Evolutionary conservation across 305 asterid species (phyloP).

Genomic region (Caryopteris hybrid): DNA sequence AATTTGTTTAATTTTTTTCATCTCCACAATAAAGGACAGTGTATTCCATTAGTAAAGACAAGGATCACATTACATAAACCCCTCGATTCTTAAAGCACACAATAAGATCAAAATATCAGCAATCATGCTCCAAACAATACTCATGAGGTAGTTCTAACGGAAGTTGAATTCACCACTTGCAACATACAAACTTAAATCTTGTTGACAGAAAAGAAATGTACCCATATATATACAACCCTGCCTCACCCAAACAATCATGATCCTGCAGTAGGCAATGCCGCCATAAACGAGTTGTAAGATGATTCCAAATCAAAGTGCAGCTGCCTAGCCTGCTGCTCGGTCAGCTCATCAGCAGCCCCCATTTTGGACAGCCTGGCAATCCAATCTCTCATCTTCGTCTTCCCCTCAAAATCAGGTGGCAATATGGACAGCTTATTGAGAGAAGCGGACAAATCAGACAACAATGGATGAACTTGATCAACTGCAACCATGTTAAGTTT

Average conservation of each 20-base stretch:
- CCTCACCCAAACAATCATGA: conserved; percentile 33
- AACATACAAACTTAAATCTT: conserved; percentile 8
- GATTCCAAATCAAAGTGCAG: conserved; percentile 89
- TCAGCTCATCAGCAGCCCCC: conserved; percentile 95
- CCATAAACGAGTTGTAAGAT: conserved; percentile 91
- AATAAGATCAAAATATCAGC: conserved; percentile 9
- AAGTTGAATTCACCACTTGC: not conserved
- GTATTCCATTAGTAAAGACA: not conserved
- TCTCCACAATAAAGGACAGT: not conserved
- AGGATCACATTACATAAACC: conserved; percentile 7
- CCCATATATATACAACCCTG: conserved; percentile 34
- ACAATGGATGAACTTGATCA: conserved; percentile 84
- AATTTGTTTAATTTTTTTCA: not conserved
- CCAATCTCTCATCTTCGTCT: conserved; percentile 89
- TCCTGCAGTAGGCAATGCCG: conserved; percentile 75
- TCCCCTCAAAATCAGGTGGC: conserved; percentile 90
- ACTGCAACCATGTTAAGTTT: conserved; percentile 89
- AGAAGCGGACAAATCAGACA: conserved; percentile 68
- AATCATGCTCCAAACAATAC: not conserved
- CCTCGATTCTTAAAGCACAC: conserved; percentile 8
- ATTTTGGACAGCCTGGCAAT: conserved; percentile 70
- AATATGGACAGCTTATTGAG: conserved; percentile 74
- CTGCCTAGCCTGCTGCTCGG: conserved; percentile 97
- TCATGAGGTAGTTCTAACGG: conserved; percentile 8
- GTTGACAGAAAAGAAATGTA: conserved; percentile 12